Evolutionary conservation across 78 protist genomes (phyloP), one percentile per base, ranked within the genome.

Genomic region (Dictyostelium brefeldianum): DNA sequence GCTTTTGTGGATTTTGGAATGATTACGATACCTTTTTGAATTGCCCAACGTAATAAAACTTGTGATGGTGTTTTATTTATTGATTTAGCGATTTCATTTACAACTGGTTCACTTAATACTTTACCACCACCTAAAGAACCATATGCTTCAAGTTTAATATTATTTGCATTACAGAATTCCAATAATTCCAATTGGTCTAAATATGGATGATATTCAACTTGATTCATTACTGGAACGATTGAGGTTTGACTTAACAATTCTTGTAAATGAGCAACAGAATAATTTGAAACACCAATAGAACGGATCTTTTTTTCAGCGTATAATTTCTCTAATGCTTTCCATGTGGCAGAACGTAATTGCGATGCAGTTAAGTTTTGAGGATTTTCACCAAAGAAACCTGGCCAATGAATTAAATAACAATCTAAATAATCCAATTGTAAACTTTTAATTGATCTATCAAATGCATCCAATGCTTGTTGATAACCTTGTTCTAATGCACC

Each of bases 221-320:
- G 97, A 83, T 96, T 96, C 48, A 96, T 96, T 0, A 78, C 93
- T 20, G 96, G 96, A 10, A 3, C n/a, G 7, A 94, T 56, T 15
- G 1, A 43, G 17, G 80, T 27, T 9, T 31, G 1, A n/a, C 81
- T 2, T 9, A 62, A 25, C n/a, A 96, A 46, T 17, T 93, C 97
- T 7, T 41, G 50, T 20, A 96, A 78, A 50, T 79, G 91, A 1
- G 15, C 11, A 15, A 43, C 53, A 18, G 78, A 46, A 46, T 81
- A 96, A 79, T 96, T 96, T n/a, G 82, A 57, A 17, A 93, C 97
- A 50, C 97, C 97, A 43, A 96, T 96, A 3, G 93, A 47, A 27
- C 83, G 70, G 2, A 81, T 62, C 41, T 87, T 87, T 2, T 67
- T 67, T 20, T 87, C 85, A 11, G 14, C n/a, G 14, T 77, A 77